Evolutionary conservation across 2,329 filamentous ascomycete genomes (phyloP), one percentile per base, ranked within the genome.

Genomic region (Aquanectria penicillioides): DNA sequence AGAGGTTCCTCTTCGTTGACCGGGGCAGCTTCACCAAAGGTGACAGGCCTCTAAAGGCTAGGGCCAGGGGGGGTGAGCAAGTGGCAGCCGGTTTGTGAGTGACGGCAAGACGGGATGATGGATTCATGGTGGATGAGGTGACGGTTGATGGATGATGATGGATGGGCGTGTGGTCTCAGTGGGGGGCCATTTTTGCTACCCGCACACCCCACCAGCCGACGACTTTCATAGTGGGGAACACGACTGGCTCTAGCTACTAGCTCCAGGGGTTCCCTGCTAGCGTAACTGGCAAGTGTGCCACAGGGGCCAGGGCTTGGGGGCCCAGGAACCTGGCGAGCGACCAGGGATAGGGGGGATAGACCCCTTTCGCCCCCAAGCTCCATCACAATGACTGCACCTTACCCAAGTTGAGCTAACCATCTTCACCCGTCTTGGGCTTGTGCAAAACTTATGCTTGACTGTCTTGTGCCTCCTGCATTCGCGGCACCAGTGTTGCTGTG

Each of bases 91-190:
- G n/a, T 29, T 38, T 56, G 52, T 36, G 52, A 44, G 43, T 55
- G 43, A 66, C 58, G 56, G 49, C 50, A 52, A 54, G 64, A 59
- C 57, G 65, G 54, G 55, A 41, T 57, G 43, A 47, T 59, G 25
- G 51, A 33, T 34, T 40, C 26, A 51, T 37, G 34, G 52, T 25
- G 43, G 28, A 48, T 46, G 51, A 44, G 52, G 40, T 47, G 59
- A 49, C 62, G 57, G 51, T 48, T 59, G 51, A 59, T 38, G 55
- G 55, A 57, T 62, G 57, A 57, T 62, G 57, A 57, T 43, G 46
- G 52, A 44, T 59, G 53, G 60, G 52, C 54, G 68, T 69, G 60
- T 47, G 40, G 51, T 64, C 58, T 63, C 49, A 62, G 62, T 56
- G 62, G 66, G 54, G 64, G 57, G 57, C 50, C 55, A 29, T 46